Conservation (phyloP, 495 filamentous ascomycete genomes). For the Penicillium alfredii region DNA sequence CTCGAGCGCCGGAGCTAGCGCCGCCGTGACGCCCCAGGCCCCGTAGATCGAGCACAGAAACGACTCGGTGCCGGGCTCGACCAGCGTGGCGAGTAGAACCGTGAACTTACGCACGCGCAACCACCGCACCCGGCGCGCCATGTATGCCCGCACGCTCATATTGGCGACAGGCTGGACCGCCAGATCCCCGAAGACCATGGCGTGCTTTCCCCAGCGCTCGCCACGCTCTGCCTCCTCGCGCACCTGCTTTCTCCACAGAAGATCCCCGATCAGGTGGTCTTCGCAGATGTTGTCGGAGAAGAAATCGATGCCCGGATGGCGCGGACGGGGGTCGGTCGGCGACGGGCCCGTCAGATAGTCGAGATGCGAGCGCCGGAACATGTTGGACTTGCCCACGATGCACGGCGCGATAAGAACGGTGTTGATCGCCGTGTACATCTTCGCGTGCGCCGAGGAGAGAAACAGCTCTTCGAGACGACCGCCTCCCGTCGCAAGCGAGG, state of each 20-base stretch:
- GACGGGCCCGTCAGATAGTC: slow-evolving; percentile 63
- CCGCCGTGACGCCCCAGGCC: slow-evolving; percentile 67
- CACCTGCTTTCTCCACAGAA: slow-evolving; percentile 65
- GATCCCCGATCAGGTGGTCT: slow-evolving; percentile 90
- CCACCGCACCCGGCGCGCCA: slow-evolving; percentile 83
- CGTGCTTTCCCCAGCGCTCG: slow-evolving; percentile 68
- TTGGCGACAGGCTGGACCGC: slow-evolving; percentile 83
- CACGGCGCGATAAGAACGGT: slow-evolving; percentile 86
- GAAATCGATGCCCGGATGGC: slow-evolving; percentile 70
- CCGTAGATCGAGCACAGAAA: slow-evolving; percentile 75
- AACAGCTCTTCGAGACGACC: slow-evolving; percentile 90
- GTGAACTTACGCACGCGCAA: slow-evolving; percentile 92
- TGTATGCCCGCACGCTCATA: slow-evolving; percentile 74
- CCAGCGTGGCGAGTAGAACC: slow-evolving; percentile 77
- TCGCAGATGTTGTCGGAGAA: slow-evolving; percentile 97
- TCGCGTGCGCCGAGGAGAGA: slow-evolving; percentile 88
- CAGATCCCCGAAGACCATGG: slow-evolving; percentile 74
- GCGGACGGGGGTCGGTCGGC: slow-evolving; percentile 24
- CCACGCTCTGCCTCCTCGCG: slow-evolving; percentile 37
- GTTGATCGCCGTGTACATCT: slow-evolving; percentile 98
- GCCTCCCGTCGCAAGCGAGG: slow-evolving; percentile 49
- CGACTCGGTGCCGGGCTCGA: slow-evolving; percentile 94
- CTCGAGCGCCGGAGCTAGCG: slow-evolving; percentile 54
- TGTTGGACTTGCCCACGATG: slow-evolving; percentile 94
- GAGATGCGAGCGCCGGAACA: slow-evolving; percentile 93